Percentiles rank a stretch among this genome's conserved stretches.
These are phyloP conservation scores for Trypanosoma cruzi DNA, from an alignment of 208 protist genomes.

Conservation along the genomic window DNA sequence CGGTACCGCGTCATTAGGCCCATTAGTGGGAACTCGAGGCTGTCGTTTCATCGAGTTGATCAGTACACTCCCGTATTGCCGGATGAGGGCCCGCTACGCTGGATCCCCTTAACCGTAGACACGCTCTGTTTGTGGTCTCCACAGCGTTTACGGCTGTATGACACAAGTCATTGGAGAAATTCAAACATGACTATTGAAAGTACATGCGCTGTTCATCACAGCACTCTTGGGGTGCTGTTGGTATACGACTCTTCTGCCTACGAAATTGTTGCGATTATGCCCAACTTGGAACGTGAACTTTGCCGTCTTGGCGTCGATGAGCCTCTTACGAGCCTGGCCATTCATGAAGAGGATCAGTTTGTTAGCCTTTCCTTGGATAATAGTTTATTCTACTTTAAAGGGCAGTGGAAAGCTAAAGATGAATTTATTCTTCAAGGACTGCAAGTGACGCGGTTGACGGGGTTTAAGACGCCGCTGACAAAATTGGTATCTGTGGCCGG, in stretches of 20 bases:
- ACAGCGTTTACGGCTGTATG: conserved; percentile 25
- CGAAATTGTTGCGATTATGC: conserved; percentile 35
- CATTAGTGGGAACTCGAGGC: neutral
- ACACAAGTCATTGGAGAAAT: conserved; percentile 7
- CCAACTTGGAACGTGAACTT: conserved; percentile 10
- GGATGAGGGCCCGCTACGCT: conserved; percentile 29
- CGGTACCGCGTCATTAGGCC: conserved; percentile 20
- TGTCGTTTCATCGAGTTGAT: conserved; percentile 28
- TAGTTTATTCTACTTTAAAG: conserved; percentile 31
- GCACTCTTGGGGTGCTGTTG: conserved; percentile 26
- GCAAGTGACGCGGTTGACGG: neutral
- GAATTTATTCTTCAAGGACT: conserved; percentile 2
- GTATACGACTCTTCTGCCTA: conserved; percentile 26
- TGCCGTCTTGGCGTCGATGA: conserved; percentile 26
- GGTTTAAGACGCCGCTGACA: conserved; percentile 9
- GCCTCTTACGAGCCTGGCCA: conserved; percentile 27
- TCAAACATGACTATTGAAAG: conserved; percentile 28
- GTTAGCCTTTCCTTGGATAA: conserved; percentile 25
- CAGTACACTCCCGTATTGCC: conserved; percentile 29
- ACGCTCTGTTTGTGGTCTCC: conserved; percentile 39
- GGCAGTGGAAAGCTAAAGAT: conserved; percentile 8
- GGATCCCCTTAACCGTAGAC: conserved; percentile 13
- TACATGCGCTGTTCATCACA: conserved; percentile 36
- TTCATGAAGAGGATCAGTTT: conserved; percentile 19
- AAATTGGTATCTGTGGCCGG: conserved; percentile 18